Evolutionary conservation across 1,284 basidiomycete genomes (phyloP), one percentile per base, ranked within the genome.

Genomic region (Moesziomyces aphidis): DNA sequence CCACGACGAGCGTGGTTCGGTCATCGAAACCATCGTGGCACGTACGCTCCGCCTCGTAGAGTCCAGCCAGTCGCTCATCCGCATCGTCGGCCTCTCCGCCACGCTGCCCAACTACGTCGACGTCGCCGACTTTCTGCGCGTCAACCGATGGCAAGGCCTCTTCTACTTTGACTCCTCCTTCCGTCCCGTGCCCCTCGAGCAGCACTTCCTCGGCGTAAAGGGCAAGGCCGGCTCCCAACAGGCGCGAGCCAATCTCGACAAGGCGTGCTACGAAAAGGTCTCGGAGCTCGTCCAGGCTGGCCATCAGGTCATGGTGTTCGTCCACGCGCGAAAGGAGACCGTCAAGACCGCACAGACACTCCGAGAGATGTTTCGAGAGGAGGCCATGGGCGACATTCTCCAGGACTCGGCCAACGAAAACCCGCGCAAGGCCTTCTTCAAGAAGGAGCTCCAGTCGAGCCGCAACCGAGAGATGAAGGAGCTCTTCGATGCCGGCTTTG

Each of bases 301-400:
- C 0, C 97, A 99, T 85, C 97, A 99, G 85, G 95, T 98, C 62
- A 99, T 99, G 96, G 94, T 99, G 0, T 99, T 99, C 82, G 97
- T 99, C 11, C 97, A 99, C 85, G 94, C 97, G 19, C 90, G 97
- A 28, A 99, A 97, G 85, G 97, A 99, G 82, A 99, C 97, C 0
- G 97, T 99, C 68, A 97, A 97, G 84, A 90, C 93, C 0, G 95
- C 95, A 0, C 87, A 91, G 80, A 89, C 89, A n/a, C 88, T 99
- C 17, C 90, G 91, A 62, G 97, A 99, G 73, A 89, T 91, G 69
- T 91, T 94, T 0, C 83, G 89, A 9, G 85, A 88, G 19, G 94
- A 97, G 75, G 93, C 91, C 0, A 88, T 88, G 46, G 81, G 89
- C 10, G 93, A 93, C 39, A 88, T 93, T 42, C 94, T 97, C 83